A percentile compares a stretch with the other conserved stretches of the same genome.
Evolutionary conservation across 257 asterid genomes (phyloP).

Genomic region (Nicotiana benthamiana): DNA sequence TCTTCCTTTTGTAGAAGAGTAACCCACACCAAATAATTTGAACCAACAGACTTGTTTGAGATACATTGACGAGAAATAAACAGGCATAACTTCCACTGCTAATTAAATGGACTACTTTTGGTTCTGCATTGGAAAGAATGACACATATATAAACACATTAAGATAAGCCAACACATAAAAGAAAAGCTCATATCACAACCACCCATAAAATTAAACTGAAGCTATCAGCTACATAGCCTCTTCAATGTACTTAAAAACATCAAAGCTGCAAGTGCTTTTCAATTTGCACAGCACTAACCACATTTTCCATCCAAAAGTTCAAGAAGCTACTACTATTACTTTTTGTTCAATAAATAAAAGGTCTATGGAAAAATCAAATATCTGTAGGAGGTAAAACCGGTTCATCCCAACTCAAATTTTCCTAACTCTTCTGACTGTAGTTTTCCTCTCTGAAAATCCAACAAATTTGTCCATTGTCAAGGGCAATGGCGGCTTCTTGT

Average conservation of each 20-base stretch:
- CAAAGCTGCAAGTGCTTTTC: neutral
- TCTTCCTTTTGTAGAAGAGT: neutral
- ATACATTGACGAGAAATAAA: neutral
- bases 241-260: neutral
- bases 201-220: neutral
- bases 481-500: conserved; percentile 59
- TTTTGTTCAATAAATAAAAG: neutral
- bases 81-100: neutral
- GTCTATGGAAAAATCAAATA: neutral
- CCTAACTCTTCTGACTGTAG: conserved; percentile 36
- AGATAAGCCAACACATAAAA: neutral
- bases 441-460: conserved; percentile 41
- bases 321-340: neutral
- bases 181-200: neutral
- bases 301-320: neutral
- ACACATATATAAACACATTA: neutral
- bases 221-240: conserved; percentile 21
- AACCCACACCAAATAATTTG: neutral
- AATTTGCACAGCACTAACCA: neutral
- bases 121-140: neutral
- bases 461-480: conserved; percentile 35
- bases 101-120: neutral
- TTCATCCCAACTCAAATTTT: conserved; percentile 22
- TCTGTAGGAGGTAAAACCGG: neutral
- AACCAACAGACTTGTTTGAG: neutral